Evolutionary conservation across 1,139 yeast genomes (phyloP), one percentile per base, ranked within the genome.

Genomic region (Diutina sp.): DNA sequence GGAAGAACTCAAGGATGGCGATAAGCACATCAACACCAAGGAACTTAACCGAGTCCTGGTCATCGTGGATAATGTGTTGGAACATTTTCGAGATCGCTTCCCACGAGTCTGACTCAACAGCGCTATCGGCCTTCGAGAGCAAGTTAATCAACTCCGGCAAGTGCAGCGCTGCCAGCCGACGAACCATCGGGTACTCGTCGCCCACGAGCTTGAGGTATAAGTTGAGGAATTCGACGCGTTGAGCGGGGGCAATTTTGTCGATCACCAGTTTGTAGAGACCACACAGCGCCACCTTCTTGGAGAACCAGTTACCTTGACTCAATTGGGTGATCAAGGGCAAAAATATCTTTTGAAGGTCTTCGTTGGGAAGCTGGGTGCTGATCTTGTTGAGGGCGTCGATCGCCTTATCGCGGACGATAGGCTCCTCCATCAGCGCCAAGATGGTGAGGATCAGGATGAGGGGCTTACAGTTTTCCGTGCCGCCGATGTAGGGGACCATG

Each of bases 151-250:
- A 73, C 53, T 71, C 74, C 1, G 98, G 96, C 62, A 93, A 78
- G 67, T 87, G 83, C 51, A 84, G 82, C 9, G 97, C 98, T 18
- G 97, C 96, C 18, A 96, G 87, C 67, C 98, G 84, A 70, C 97
- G 84, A 46, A 93, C 99, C 97, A 95, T 91, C 58, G 99, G 99
- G 29, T 96, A 90, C 60, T 95, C 99, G 70, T 95, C 99, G 61
- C 81, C 80, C 56, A 89, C 82, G 62, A 93, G 76, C 63, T 84
- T 86, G 60, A 83, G 76, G 69, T 86, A 91, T 57, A 85, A 70
- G 53, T 79, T 77, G 60, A 90, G 77, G 60, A 93, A 76, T 55
- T 84, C 85, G 56, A 77, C 77, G 69, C 93, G 76, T 11, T 73
- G 70, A 30, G 73, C 74, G 48, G 81, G 76, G 60, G 78, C 71